Percentiles rank a stretch among this genome's conserved stretches.
These are phyloP conservation scores for Hymenoscyphus salicellus DNA, from an alignment of 2,329 filamentous ascomycete species.

Conservation along the genomic window DNA sequence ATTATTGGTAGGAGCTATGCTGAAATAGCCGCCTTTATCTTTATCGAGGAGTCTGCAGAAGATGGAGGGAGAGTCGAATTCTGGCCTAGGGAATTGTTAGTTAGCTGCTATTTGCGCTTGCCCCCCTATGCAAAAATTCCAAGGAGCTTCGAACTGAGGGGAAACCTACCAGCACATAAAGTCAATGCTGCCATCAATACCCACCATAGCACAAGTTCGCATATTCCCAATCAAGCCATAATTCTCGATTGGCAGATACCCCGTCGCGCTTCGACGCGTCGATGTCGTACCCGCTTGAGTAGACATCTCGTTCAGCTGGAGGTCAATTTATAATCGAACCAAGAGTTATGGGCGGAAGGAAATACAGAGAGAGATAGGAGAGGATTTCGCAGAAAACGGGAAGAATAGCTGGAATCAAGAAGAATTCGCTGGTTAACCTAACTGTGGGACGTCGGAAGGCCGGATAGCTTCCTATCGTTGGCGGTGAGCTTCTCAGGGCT, in stretches of 20 bases:
- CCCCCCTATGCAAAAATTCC: neutral
- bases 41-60: constrained; percentile 74
- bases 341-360: neutral
- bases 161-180: constrained; percentile 70
- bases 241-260: constrained; percentile 58
- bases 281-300: neutral
- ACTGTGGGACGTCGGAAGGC: neutral
- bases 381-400: neutral
- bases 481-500: neutral
- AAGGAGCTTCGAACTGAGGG: neutral
- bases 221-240: constrained; percentile 81
- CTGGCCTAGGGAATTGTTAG: constrained; percentile 51
- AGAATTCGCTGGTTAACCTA: neutral
- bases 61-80: constrained; percentile 74
- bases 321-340: neutral
- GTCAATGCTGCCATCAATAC: constrained; percentile 70
- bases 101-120: neutral
- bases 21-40: constrained; percentile 71
- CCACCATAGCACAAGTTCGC: constrained; percentile 73
- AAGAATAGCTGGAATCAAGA: neutral
- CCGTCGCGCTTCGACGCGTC: constrained; percentile 25
- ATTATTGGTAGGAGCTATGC: constrained; percentile 54
- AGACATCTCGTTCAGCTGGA: neutral
- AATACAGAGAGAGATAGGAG: neutral
- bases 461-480: neutral